These are phyloP conservation scores for Alternaria sp. DNA, from an alignment of 2,329 filamentous ascomycete genomes.

Conservation along the genomic window DNA sequence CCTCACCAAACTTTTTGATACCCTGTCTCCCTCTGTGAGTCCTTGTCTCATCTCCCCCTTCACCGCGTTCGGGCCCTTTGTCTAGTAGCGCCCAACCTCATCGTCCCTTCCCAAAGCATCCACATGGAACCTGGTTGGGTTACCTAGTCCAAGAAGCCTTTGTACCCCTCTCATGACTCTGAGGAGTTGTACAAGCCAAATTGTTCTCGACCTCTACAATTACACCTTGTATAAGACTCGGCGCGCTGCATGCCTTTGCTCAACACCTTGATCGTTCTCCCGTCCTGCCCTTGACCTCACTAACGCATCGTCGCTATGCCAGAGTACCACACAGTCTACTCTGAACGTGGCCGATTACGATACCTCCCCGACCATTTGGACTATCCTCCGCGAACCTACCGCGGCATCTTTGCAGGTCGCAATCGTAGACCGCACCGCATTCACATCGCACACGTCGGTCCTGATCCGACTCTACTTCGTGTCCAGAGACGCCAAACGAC, in stretches of 20 bases:
- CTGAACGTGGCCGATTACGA: conserved; percentile 48
- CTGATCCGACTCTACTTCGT: conserved; percentile 47
- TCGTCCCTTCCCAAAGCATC: conserved; percentile 44
- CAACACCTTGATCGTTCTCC: conserved; percentile 12
- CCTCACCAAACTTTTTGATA: conserved; percentile 32
- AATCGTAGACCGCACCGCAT: conserved; percentile 64
- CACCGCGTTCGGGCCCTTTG: conserved; percentile 39
- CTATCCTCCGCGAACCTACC: conserved; percentile 34
- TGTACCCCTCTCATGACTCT: conserved; percentile 45
- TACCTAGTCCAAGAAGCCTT: conserved; percentile 44
- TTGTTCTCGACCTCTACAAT: conserved; percentile 25
- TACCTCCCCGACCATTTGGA: conserved; percentile 49
- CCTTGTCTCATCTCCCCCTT: conserved; percentile 47
- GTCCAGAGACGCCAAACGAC: conserved; percentile 41
- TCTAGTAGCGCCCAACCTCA: conserved; percentile 34
- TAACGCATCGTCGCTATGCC: conserved; percentile 48
- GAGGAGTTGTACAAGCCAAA: conserved; percentile 38
- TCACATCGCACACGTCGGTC: conserved; percentile 61
- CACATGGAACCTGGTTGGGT: conserved; percentile 40
- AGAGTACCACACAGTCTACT: conserved; percentile 51
- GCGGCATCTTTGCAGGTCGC: conserved; percentile 58
- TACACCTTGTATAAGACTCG: conserved; percentile 31
- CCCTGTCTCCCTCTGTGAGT: conserved; percentile 39
- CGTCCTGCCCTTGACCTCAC: conserved; percentile 30
- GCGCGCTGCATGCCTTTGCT: conserved; percentile 26